Percentiles rank a stretch among this genome's conserved stretches.
Evolutionary conservation across 345 rosid genomes (phyloP).

Genomic region (Leavenworthia alabamica): DNA sequence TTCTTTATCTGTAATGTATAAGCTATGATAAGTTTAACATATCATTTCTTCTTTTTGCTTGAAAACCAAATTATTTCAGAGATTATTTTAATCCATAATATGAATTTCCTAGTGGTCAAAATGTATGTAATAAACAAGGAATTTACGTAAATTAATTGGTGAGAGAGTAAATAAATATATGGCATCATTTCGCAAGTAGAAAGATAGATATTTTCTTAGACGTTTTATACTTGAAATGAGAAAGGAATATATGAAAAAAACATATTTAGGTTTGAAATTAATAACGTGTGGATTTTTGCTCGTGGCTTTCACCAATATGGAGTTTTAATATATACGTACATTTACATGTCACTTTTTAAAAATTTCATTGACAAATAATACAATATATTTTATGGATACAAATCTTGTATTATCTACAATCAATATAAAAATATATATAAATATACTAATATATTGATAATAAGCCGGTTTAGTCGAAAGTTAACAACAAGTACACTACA

Average conservation of each 20-base stretch:
- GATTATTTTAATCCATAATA: neutral
- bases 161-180: neutral
- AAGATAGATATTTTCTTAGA: slow-evolving; percentile 15
- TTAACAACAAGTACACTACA: neutral
- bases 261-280: slow-evolving; percentile 11
- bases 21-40: neutral
- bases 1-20: neutral
- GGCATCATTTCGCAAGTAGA: slow-evolving; percentile 4
- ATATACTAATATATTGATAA: neutral
- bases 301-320: slow-evolving; percentile 36
- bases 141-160: neutral
- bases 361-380: slow-evolving; percentile 5
- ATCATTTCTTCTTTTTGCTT: neutral
- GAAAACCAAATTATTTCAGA: neutral
- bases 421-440: neutral
- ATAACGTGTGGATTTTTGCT: slow-evolving; percentile 29
- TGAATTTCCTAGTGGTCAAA: neutral
- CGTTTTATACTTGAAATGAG: neutral
- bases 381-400: neutral
- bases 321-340: slow-evolving; percentile 19
- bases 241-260: slow-evolving; percentile 2
- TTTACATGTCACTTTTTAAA: slow-evolving; percentile 18
- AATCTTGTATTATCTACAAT: neutral
- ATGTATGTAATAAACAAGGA: neutral
- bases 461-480: neutral